Evolutionary conservation across 2,329 filamentous ascomycete genomes (phyloP).

Genomic region (Paramyrothecium sp.): DNA sequence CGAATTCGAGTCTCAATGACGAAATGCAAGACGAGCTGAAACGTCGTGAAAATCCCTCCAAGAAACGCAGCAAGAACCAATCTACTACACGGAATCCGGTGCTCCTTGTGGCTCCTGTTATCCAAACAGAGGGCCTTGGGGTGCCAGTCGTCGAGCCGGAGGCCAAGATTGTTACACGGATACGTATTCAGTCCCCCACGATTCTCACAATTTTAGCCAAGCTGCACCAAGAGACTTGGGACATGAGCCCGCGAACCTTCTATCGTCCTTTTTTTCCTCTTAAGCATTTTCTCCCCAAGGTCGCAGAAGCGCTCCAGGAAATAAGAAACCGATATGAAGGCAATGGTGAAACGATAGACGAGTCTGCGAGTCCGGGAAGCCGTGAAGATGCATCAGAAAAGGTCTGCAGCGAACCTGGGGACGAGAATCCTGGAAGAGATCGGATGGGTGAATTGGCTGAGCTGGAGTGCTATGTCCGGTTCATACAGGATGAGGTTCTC

Average conservation of each 20-base stretch:
- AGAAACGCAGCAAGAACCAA: too few species aligned
- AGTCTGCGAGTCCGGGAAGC: too few species aligned
- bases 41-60: background rate
- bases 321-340: background rate
- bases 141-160: background rate
- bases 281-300: background rate
- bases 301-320: background rate
- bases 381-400: too few species aligned
- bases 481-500: background rate
- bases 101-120: background rate
- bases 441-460: background rate
- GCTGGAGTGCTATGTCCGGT: background rate
- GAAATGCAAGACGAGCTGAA: background rate
- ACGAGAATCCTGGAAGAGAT: background rate
- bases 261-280: background rate
- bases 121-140: background rate
- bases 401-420: background rate
- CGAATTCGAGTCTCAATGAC: background rate
- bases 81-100: background rate
- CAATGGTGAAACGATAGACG: too few species aligned
- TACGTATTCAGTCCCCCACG: background rate
- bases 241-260: background rate
- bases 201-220: background rate
- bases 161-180: background rate
- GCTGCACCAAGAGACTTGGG: background rate